Evolutionary conservation across 805 yeast genomes (phyloP).

Genomic region (Pichia phayaonensis): DNA sequence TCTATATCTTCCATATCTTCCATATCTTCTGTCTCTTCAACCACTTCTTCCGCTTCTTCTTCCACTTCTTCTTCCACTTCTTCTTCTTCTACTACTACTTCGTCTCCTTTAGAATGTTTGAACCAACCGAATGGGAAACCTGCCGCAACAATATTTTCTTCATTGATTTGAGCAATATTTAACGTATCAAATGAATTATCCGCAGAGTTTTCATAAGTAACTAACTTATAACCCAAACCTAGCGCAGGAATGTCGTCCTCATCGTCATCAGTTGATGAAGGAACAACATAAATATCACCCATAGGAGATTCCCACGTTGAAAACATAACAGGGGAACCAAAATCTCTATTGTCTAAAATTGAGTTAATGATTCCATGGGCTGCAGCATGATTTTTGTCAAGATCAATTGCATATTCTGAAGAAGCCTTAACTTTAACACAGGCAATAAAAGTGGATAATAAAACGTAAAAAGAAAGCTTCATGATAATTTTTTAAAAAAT

Average conservation of each 20-base stretch:
- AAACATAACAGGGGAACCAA: conserved; percentile 13
- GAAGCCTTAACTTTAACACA: not conserved
- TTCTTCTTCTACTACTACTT: not conserved
- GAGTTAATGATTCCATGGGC: conserved; percentile 11
- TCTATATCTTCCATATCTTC: not conserved
- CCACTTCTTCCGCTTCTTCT: not conserved
- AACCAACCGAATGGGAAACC: conserved; percentile 26
- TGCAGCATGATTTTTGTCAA: not conserved
- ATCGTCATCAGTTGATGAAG: conserved; percentile 6
- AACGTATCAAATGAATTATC: conserved; percentile 1
- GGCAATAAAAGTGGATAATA: not conserved
- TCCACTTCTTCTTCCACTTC: not conserved
- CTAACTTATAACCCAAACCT: conserved; percentile 12
- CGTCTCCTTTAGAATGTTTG: conserved; percentile 13
- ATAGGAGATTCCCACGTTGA: conserved; percentile 24
- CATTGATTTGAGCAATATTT: conserved; percentile 15
- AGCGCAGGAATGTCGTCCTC: not conserved
- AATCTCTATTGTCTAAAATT: conserved; percentile 17
- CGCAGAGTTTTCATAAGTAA: conserved; percentile 7
- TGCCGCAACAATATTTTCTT: conserved; percentile 20
- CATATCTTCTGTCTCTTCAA: conserved; percentile 2
- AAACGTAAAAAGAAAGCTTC: not conserved
- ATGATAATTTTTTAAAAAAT: not conserved
- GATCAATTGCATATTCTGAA: not conserved
- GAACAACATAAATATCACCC: conserved; percentile 20